These are phyloP conservation scores for Solanum chmielewskii DNA, from an alignment of 257 asterid species.

Conservation along the genomic window DNA sequence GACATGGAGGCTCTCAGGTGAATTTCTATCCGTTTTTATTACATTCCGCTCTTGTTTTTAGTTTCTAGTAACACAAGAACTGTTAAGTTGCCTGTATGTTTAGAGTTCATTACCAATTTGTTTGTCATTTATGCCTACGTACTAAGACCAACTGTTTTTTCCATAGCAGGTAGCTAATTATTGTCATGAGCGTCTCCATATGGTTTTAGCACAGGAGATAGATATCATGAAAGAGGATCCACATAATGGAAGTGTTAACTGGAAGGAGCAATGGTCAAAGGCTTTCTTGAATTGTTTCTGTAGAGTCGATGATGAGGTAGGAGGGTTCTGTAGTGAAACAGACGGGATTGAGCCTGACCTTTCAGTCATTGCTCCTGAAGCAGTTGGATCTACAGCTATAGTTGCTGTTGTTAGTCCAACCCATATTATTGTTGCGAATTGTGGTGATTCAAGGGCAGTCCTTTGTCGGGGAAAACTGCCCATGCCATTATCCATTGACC, in stretches of 20 bases:
- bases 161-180: constrained; percentile 61
- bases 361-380: constrained; percentile 58
- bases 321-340: constrained; percentile 27
- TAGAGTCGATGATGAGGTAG: constrained; percentile 71
- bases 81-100: neutral
- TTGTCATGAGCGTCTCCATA: constrained; percentile 58
- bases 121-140: neutral
- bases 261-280: constrained; percentile 59
- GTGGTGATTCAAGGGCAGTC: constrained; percentile 94
- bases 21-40: neutral
- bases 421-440: constrained; percentile 75
- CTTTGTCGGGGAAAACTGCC: constrained; percentile 58
- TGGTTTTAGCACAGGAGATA: constrained; percentile 60
- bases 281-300: constrained; percentile 47
- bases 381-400: constrained; percentile 92
- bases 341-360: constrained; percentile 5
- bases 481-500: constrained; percentile 61
- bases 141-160: neutral
- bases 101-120: neutral
- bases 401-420: constrained; percentile 58
- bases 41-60: neutral
- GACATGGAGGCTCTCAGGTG: constrained; percentile 93
- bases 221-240: constrained; percentile 19
- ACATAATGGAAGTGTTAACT: constrained; percentile 11
- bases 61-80: neutral